Percentiles rank a stretch among this genome's conserved stretches.
Conservation (phyloP, 1,284 basidiomycete species). For the Papiliotrema terrestris region DNA sequence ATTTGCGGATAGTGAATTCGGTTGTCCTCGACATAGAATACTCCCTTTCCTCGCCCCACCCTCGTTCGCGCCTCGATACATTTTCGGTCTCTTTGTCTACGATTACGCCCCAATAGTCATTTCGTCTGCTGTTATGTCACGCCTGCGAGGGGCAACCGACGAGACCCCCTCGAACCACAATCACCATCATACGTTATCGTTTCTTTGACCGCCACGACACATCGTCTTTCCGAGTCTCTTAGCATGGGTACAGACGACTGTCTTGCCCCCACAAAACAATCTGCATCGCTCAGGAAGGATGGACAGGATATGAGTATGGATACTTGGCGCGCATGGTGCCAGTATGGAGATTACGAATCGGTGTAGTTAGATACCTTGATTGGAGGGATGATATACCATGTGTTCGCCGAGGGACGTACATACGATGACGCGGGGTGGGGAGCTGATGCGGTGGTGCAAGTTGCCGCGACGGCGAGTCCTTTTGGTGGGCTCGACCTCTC, state of each 20-base stretch:
- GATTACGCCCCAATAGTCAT: neutral
- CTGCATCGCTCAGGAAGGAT: neutral
- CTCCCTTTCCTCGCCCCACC: neutral
- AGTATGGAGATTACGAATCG: neutral
- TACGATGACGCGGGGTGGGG: too few relatives aligned
- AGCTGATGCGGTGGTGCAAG: too few relatives aligned
- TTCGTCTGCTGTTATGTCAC: neutral
- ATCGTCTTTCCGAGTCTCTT: neutral
- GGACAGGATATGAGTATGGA: neutral
- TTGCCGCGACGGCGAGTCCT: too few relatives aligned
- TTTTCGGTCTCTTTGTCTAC: neutral
- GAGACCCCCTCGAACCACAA: neutral
- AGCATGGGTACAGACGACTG: neutral
- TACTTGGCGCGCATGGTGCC: neutral
- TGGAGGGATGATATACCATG: too few relatives aligned
- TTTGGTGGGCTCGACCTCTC: too few relatives aligned
- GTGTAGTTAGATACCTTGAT: too few relatives aligned
- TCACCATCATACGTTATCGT: neutral
- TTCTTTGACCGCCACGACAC: neutral
- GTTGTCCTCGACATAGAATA: neutral
- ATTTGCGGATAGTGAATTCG: neutral
- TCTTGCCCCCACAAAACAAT: neutral
- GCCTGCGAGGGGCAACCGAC: neutral
- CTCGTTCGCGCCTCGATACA: neutral
- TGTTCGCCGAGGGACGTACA: too few relatives aligned